phyloP scores from a whole-genome alignment of 805 yeast species.

The Dipodascus albidus region DNA sequence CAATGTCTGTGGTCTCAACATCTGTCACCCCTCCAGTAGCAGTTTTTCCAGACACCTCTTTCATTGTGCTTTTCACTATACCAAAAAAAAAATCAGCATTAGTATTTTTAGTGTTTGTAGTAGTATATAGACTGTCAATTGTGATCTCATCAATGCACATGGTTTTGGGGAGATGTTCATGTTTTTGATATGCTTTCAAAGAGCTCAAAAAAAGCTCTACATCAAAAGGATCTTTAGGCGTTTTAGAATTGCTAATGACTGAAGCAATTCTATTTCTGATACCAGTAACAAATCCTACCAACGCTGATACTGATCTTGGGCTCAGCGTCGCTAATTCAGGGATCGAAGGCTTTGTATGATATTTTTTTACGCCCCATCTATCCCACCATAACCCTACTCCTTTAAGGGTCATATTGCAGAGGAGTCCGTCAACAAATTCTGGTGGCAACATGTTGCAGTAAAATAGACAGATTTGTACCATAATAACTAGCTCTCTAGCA shows the following conservation, averaged over 20 bases:
- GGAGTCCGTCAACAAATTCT: conserved; percentile 66
- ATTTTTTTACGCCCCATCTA: conserved; percentile 39
- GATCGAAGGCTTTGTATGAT: conserved; percentile 30
- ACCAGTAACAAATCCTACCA: conserved; percentile 66
- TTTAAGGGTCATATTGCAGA: conserved; percentile 64
- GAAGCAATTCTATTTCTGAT: conserved; percentile 54
- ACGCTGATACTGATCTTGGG: conserved; percentile 62
- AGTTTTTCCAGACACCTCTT: conserved; percentile 40
- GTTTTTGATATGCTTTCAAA: conserved; percentile 70
- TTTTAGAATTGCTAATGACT: conserved; percentile 41
- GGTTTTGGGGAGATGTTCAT: conserved; percentile 39
- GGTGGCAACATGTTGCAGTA: conserved; percentile 69
- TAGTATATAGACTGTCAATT: conserved; percentile 34
- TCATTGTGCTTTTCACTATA: conserved; percentile 63
- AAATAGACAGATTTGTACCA: conserved; percentile 64
- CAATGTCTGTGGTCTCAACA: conserved; percentile 27
- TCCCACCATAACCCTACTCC: conserved; percentile 80
- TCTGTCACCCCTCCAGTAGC: conserved; percentile 21
- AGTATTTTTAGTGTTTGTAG: conserved; percentile 33
- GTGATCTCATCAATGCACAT: conserved; percentile 49
- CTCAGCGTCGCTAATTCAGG: conserved; percentile 37
- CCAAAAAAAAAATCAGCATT: conserved; percentile 23
- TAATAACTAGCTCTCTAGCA: conserved; percentile 57
- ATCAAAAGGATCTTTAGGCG: conserved; percentile 77
- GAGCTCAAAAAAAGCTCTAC: conserved; percentile 55